Evolutionary conservation across 2,329 filamentous ascomycete species (phyloP).

Genomic region (Venturia effusa): DNA sequence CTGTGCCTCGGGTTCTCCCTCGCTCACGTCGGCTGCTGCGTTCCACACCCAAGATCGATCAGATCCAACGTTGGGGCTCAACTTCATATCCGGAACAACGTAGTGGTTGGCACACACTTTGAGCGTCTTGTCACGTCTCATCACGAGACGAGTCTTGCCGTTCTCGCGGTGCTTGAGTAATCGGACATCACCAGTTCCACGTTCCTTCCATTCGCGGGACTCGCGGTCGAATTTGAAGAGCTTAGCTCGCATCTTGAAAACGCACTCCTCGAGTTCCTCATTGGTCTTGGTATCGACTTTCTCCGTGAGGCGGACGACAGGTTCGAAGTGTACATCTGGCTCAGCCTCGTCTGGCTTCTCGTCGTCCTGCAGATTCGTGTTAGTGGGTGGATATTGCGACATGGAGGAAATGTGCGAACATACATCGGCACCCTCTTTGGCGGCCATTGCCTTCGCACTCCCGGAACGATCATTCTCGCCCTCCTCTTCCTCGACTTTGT

Average conservation of each 20-base stretch:
- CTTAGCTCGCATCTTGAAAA: conserved; percentile 99
- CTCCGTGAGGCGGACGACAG: conserved; percentile 90
- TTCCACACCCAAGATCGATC: conserved; percentile 99
- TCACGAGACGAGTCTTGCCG: conserved; percentile 92
- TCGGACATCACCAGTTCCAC: conserved; percentile 90
- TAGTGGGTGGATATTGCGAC: conserved; percentile 11
- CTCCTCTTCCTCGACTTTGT: conserved; percentile 80
- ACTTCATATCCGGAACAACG: conserved; percentile 97
- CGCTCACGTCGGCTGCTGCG: conserved; percentile 90
- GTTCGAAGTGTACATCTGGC: conserved; percentile 93
- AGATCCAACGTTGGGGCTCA: conserved; percentile 93
- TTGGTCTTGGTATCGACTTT: conserved; percentile 97
- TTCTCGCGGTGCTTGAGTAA: conserved; percentile 99
- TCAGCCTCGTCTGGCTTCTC: conserved; percentile 83
- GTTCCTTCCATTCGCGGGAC: conserved; percentile 95
- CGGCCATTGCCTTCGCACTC: conserved; percentile 60
- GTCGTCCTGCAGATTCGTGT: conserved; percentile 20
- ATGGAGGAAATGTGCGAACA: conserved; percentile 13
- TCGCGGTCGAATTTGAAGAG: conserved; percentile 97
- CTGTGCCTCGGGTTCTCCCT: conserved; percentile 92
- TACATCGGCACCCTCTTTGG: conserved; percentile 57
- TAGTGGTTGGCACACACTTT: conserved; percentile 99
- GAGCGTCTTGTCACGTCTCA: conserved; percentile 98
- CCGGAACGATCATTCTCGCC: conserved; percentile 72
- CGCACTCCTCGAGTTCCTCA: conserved; percentile 94